Evolutionary conservation across 1,284 basidiomycete genomes (phyloP), one percentile per base, ranked within the genome.

Genomic region (Ustilago cynodontis): DNA sequence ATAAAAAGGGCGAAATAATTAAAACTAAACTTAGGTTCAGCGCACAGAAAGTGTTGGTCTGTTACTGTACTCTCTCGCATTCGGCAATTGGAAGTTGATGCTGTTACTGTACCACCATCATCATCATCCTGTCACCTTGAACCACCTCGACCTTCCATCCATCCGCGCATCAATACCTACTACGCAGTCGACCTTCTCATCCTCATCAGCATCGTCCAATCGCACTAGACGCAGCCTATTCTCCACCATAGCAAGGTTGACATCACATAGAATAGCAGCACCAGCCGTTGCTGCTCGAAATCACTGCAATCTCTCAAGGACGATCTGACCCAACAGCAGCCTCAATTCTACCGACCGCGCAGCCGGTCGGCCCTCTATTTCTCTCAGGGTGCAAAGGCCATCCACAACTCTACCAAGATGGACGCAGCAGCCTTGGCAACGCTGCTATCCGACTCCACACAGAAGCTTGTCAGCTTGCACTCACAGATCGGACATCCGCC

Each of bases 401-500:
- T 60, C 62, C 62, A 29, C 14, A 20, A 5, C 6, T 3, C 28
- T 29, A 33, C 2, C 59, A 73, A 13, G 37, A 84, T 84, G 82
- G 82, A 84, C 65, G 78, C 77, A 41, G 69, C 70, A 22, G 77
- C 80, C 37, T 70, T 84, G 37, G 61, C 76, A 35, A 59, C 74
- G 41, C 69, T 84, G 47, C 78, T 84, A 1, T 74, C 79, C 28
- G 58, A 73, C 14, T 84, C 82, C 16, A 82, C 81, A 16, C 57
- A 71, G 14, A 72, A 77, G 50, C 76, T 84, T 8, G 69, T 74
- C 16, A 51, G 62, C 41, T 70, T 82, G 11, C 81, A 85, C 49
- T 61, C 75, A 26, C 70, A 78, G 43, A 79, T 85, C 53, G 83
- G 83, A 10, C 71, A 80, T 59, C 77, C 82, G 18, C 67, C 78